Evolutionary conservation across 345 rosid genomes (phyloP).

Genomic region (Brassica nigra): DNA sequence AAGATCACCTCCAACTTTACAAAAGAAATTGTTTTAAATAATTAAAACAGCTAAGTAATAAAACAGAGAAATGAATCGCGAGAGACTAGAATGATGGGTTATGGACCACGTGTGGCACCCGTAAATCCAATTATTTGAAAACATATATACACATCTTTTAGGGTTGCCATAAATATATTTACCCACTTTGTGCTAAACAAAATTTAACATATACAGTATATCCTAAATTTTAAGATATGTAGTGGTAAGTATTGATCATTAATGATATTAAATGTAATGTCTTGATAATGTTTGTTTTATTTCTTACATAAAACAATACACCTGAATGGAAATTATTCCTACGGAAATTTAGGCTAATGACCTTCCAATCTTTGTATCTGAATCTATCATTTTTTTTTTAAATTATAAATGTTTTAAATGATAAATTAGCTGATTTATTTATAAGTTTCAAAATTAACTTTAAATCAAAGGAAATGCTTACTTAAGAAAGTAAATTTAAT

Average conservation of each 20-base stretch:
- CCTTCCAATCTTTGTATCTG: not conserved
- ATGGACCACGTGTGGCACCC: slow-evolving; percentile 37
- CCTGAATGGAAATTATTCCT: not conserved
- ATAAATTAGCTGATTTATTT: not conserved
- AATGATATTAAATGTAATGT: not conserved
- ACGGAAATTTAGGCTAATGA: not conserved
- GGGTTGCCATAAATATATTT: not conserved
- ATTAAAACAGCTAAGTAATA: not conserved
- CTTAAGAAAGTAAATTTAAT: not conserved
- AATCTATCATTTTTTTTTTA: not conserved
- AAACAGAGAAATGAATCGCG: slow-evolving; percentile 3
- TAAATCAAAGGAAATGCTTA: not conserved
- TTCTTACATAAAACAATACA: not conserved
- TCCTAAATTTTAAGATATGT: not conserved
- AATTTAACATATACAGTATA: not conserved
- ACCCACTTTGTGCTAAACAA: slow-evolving; percentile 4
- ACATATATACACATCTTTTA: not conserved
- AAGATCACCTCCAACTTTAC: slow-evolving; percentile 34
- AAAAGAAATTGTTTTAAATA: slow-evolving; percentile 12
- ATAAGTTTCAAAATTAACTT: not conserved
- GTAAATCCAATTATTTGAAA: slow-evolving; percentile 25
- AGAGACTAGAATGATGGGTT: slow-evolving; percentile 32
- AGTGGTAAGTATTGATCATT: not conserved
- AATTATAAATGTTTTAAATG: not conserved
- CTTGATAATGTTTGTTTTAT: not conserved